Evolutionary conservation across 2,329 filamentous ascomycete species (phyloP).

Genomic region (Epichloe uncinata): DNA sequence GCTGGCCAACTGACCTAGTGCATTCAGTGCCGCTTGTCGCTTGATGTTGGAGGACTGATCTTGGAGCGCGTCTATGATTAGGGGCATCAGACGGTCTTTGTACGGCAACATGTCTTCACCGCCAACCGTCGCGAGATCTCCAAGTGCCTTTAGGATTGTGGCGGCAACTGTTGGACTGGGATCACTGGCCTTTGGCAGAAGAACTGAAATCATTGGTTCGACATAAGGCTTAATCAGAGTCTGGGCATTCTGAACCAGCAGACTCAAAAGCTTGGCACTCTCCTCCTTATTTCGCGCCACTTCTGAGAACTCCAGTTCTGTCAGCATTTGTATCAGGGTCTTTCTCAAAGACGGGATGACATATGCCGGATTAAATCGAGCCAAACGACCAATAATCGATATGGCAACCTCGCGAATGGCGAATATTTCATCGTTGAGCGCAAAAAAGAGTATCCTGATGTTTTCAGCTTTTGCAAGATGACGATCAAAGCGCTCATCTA

Average conservation of each 20-base stretch:
- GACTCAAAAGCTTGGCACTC: slow-evolving; percentile 81
- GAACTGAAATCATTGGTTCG: slow-evolving; percentile 85
- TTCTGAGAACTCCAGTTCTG: slow-evolving; percentile 91
- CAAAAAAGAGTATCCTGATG: slow-evolving; percentile 87
- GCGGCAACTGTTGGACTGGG: slow-evolving; percentile 77
- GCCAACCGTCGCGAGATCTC: slow-evolving; percentile 85
- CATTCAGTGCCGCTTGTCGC: slow-evolving; percentile 79
- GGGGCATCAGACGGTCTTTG: slow-evolving; percentile 83
- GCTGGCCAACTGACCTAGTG: slow-evolving; percentile 82
- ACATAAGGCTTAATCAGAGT: slow-evolving; percentile 92
- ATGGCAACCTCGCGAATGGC: slow-evolving; percentile 89
- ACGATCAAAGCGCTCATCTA: slow-evolving; percentile 88
- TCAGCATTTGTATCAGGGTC: slow-evolving; percentile 88
- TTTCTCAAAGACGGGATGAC: slow-evolving; percentile 93
- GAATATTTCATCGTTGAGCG: slow-evolving; percentile 90
- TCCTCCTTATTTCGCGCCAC: slow-evolving; percentile 92
- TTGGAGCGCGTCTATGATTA: slow-evolving; percentile 87
- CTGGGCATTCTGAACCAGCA: slow-evolving; percentile 86
- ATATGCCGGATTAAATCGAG: slow-evolving; percentile 86
- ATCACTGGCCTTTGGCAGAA: slow-evolving; percentile 87
- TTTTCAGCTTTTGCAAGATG: slow-evolving; percentile 98
- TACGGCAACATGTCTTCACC: slow-evolving; percentile 89
- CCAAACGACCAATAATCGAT: slow-evolving; percentile 87
- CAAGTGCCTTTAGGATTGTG: slow-evolving; percentile 88
- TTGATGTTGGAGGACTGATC: slow-evolving; percentile 86